Evolutionary conservation across 306 rosid genomes (phyloP), one percentile per base, ranked within the genome.

Genomic region (Quercus alba): DNA sequence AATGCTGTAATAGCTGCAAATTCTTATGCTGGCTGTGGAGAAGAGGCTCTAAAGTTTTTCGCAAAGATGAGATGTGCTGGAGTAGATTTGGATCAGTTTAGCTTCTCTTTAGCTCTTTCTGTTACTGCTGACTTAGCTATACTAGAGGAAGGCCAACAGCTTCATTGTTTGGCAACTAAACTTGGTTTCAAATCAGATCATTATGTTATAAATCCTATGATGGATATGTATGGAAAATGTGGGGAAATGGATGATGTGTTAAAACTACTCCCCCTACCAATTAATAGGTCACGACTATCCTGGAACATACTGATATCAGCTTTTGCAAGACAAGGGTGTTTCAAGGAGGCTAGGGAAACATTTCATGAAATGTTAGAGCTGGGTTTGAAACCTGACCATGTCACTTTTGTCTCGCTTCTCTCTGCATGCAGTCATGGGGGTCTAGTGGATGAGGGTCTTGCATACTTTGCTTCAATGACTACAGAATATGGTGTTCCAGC

Each of bases 191-290:
- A 91, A 52, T 86, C 86, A 26, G 92, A 93, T 75, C 82, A 87
- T 84, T 95, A 85, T 31, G 87, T 91, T 72, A 77, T 87, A 73
- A 93, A 91, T 84, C 88, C 95, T 81, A 86, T 86, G 26, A 95
- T 95, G 99, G 97, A 90, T 84, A 95, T 95, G 99, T 93, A 93
- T 77, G 99, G 92, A 82, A 95, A 93, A 85, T 95, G 99, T 75
- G 97, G 98, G 63, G 95, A 91, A 79, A 83, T 93, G 72, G 92
- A 90, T 72, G 93, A 89, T 76, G 97, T 92, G 62, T 75, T 91
- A 75, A 87, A 74, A 85, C 77, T 93, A 41, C 87, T 88, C 73
- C 98, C 93, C 62, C 80, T 56, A 23, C 89, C 92, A 28, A 73
- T 75, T 61, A 66, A 56, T 52, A 90, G 97, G 83, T 85, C 94